These are phyloP conservation scores for Trapa incisa DNA, from an alignment of 345 rosid species.

Conservation along the genomic window DNA sequence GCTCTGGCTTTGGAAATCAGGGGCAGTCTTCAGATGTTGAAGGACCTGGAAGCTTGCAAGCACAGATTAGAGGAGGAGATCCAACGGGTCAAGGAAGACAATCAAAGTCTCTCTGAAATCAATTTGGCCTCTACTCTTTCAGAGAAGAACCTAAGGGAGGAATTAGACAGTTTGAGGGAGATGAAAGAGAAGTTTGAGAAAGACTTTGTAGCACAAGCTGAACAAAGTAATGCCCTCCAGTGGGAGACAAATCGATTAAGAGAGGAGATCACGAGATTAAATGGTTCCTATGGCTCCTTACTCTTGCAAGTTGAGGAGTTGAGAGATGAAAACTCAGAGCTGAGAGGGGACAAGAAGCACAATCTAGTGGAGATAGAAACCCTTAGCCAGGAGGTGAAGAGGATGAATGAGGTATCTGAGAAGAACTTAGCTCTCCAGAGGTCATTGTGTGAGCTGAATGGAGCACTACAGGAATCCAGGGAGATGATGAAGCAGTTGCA, in stretches of 20 bases:
- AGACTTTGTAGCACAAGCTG: constrained; percentile 45
- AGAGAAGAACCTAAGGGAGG: constrained; percentile 30
- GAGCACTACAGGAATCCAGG: constrained; percentile 50
- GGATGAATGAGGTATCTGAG: constrained; percentile 38
- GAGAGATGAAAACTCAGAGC: constrained; percentile 49
- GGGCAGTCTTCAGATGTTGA: constrained; percentile 41
- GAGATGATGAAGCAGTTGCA: constrained; percentile 46
- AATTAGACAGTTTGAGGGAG: constrained; percentile 43
- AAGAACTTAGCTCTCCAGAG: constrained; percentile 50
- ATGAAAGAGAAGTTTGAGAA: constrained; percentile 60
- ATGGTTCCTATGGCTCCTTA: constrained; percentile 37
- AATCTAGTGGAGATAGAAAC: constrained; percentile 33
- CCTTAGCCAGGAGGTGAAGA: constrained; percentile 40
- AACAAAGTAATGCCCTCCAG: constrained; percentile 47
- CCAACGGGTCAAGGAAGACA: constrained; percentile 28
- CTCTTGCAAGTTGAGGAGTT: constrained; percentile 57
- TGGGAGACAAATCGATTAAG: constrained; percentile 57
- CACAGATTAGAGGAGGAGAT: constrained; percentile 42
- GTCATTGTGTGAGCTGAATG: constrained; percentile 60
- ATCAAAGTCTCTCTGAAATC: constrained; percentile 23
- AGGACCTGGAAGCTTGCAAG: constrained; percentile 37
- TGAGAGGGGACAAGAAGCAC: constrained; percentile 37
- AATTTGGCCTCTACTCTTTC: constrained; percentile 40
- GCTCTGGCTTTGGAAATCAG: constrained; percentile 56
- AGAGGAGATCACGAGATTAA: constrained; percentile 54